phyloP scores from a whole-genome alignment of 78 protist species.

The Dictyostelium brefeldianum region DNA sequence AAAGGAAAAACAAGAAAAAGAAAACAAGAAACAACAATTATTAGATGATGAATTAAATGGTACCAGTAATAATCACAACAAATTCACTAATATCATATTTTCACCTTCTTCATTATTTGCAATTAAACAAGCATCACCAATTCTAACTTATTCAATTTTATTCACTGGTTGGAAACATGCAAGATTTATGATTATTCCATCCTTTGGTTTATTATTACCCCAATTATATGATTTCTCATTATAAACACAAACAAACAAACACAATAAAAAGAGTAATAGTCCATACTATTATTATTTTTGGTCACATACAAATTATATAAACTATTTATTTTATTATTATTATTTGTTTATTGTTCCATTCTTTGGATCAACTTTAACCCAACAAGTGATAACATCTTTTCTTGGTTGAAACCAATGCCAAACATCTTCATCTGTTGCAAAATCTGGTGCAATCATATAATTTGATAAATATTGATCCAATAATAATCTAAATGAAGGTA shows the following conservation, averaged over 20 bases:
- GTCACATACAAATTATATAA: too few species aligned
- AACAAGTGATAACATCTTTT: slow-evolving; percentile 86
- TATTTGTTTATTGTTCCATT: too few species aligned
- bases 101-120: slow-evolving; percentile 38
- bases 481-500: slow-evolving; percentile 55
- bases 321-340: too few species aligned
- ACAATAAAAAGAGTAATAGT: too few species aligned
- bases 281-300: too few species aligned
- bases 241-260: background rate
- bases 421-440: slow-evolving; percentile 90
- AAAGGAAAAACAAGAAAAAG: slow-evolving; percentile 3
- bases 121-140: slow-evolving; percentile 42
- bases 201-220: background rate
- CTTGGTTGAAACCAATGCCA: slow-evolving; percentile 90
- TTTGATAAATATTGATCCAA: slow-evolving; percentile 70
- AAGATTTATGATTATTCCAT: slow-evolving; percentile 33
- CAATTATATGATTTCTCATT: background rate
- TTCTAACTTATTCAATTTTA: slow-evolving; percentile 8
- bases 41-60: background rate
- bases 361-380: slow-evolving; percentile 89
- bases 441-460: slow-evolving; percentile 69
- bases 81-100: background rate
- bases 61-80: background rate
- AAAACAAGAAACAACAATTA: background rate
- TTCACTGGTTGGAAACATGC: slow-evolving; percentile 62